Base-by-base conservation (phyloP, 2,329 filamentous ascomycete species). In the Sporothrix variecibatus region DNA sequence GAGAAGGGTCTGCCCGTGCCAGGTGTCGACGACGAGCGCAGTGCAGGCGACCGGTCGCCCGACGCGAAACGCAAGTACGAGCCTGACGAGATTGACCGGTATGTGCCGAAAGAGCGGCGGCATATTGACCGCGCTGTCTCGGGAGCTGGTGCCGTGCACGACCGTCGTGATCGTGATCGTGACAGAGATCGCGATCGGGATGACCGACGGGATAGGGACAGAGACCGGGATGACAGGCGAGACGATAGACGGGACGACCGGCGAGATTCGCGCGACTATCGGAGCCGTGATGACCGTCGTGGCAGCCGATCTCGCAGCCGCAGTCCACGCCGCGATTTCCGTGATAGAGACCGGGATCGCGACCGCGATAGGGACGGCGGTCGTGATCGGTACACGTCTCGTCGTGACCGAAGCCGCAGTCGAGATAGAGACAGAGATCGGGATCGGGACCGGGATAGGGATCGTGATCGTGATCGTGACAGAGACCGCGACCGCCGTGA, bases 1-100 rank as follows among this genome's bases (percentile, higher is more conserved):
- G 85, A 86, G 67, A 90, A 90, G 78, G 88, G 88, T 9, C 80
- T 89, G 56, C 87, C 88, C 0, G 81, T 89, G 26, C 87, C 88
- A 0, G 87, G 87, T n/a, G 82, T 89, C n/a, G 86, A 89, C 72
- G 87, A 89, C 76, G 85, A 84, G 76, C 83, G 82, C 6, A 62
- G 65, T 1, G 72, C 64, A 1, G 71, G 83, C 23, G 86, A 87
- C 31, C 81, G 82, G 23, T 85, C 84, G 8, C 84, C 84, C 0
- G 84, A 86, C 38, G 74, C 81, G 17, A 85, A 83, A 79, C 81
- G 83, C 72, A 80, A 81, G 68, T 81, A 82, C 34, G 81, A 81
- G 7, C 78, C 80, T 0, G 82, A 84, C 12, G 82, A 86, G 72
- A 83, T 85, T 72, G 86, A 88, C 78, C 83, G 85, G 28, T 87